A percentile compares a stretch with the other conserved stretches of the same genome.
Evolutionary conservation across 305 asterid genomes (phyloP).

Genomic region (Fraxinus ornus): DNA sequence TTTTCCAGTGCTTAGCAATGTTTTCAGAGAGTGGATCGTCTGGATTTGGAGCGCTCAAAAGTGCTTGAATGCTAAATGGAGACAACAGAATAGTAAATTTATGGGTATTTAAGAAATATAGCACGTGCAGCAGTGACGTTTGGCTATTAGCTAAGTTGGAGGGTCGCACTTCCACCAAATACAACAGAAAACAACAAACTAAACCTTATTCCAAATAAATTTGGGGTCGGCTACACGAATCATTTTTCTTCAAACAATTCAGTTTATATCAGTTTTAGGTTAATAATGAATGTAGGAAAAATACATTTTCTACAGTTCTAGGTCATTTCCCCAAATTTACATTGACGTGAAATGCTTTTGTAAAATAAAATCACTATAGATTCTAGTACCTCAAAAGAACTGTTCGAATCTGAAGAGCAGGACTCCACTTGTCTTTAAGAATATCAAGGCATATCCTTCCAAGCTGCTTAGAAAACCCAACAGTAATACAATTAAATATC

Average conservation of each 20-base stretch:
- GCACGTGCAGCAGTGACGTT: background rate
- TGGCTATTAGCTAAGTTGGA: background rate
- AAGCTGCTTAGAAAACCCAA: slow-evolving; percentile 47
- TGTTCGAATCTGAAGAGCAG: slow-evolving; percentile 94
- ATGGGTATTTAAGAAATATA: background rate
- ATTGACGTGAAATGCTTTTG: background rate
- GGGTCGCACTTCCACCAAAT: background rate
- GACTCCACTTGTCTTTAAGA: slow-evolving; percentile 98
- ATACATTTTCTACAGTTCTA: slow-evolving; percentile 7
- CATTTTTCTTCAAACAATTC: background rate
- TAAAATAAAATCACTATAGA: background rate
- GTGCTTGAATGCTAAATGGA: slow-evolving; percentile 83
- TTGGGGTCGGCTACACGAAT: background rate
- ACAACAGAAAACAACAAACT: background rate
- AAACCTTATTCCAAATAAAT: background rate
- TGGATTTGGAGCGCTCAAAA: slow-evolving; percentile 94
- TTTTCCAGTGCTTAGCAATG: slow-evolving; percentile 98
- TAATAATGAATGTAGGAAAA: background rate
- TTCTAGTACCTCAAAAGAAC: slow-evolving; percentile 79
- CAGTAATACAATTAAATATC: background rate
- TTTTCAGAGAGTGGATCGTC: slow-evolving; percentile 95
- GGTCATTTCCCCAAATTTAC: slow-evolving; percentile 2
- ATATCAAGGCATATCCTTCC: slow-evolving; percentile 98
- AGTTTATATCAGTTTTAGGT: background rate
- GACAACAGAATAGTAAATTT: background rate